Percentiles rank a stretch among this genome's conserved stretches.
Evolutionary conservation across 208 protist genomes (phyloP).

Genomic region (Trypanosoma melophagium): DNA sequence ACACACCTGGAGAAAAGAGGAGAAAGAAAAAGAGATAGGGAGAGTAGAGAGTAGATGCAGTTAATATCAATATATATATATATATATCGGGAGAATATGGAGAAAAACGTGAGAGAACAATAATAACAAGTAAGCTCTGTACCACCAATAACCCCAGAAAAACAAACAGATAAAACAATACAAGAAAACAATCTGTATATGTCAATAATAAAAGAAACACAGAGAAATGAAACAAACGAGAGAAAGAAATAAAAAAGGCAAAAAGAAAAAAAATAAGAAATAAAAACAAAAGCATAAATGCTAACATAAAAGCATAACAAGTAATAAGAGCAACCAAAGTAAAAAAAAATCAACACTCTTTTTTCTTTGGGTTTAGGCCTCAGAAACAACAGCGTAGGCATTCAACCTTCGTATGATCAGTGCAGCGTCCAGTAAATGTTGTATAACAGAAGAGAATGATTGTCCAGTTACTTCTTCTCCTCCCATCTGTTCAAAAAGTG

Average conservation of each 20-base stretch:
- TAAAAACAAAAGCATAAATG: too few species aligned
- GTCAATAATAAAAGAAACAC: too few species aligned
- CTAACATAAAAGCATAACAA: too few species aligned
- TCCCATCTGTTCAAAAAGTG: constrained; percentile 44
- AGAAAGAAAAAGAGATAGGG: too few species aligned
- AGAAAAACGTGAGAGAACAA: neutral
- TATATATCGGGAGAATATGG: neutral
- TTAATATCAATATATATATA: too few species aligned
- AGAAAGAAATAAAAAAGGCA: neutral
- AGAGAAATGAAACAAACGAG: too few species aligned
- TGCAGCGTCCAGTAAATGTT: constrained; percentile 57
- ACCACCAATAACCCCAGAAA: neutral
- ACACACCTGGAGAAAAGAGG: too few species aligned
- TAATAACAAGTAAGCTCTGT: neutral
- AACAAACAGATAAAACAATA: constrained; percentile 23
- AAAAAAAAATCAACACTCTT: too few species aligned
- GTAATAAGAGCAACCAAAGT: constrained; percentile 4
- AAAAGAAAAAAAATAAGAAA: constrained; percentile 1
- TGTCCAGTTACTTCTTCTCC: constrained; percentile 45
- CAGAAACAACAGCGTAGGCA: constrained; percentile 33
- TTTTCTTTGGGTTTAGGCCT: constrained; percentile 11
- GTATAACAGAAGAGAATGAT: constrained; percentile 45
- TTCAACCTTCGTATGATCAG: constrained; percentile 61
- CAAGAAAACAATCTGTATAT: too few species aligned
- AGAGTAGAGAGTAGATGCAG: too few species aligned